These are phyloP conservation scores for Boeremia lycopersici DNA, from an alignment of 2,329 filamentous ascomycete genomes.

Conservation along the genomic window DNA sequence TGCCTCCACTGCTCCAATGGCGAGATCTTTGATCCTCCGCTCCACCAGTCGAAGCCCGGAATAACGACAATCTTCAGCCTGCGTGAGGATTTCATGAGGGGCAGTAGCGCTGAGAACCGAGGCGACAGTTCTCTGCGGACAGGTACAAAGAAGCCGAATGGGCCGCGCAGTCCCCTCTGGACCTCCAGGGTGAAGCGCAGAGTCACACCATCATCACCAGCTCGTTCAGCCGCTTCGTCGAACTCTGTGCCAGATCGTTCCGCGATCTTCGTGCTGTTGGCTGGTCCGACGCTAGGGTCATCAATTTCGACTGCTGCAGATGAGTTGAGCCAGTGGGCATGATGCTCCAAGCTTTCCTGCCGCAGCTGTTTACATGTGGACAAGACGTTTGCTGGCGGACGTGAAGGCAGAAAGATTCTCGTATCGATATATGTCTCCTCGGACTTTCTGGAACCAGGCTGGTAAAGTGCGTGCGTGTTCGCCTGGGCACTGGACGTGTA, in stretches of 20 bases:
- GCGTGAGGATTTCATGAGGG: slow-evolving; percentile 22
- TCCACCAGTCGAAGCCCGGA: slow-evolving; percentile 37
- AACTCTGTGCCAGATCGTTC: slow-evolving; percentile 19
- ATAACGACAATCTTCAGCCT: slow-evolving; percentile 34
- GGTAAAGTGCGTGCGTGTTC: slow-evolving; percentile 20
- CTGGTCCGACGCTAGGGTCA: background rate
- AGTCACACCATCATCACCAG: slow-evolving; percentile 22
- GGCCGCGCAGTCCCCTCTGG: slow-evolving; percentile 18
- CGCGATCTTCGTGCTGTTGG: slow-evolving; percentile 17
- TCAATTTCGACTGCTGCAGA: background rate
- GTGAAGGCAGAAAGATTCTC: slow-evolving; percentile 34
- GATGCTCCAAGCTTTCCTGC: slow-evolving; percentile 30
- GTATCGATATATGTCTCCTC: slow-evolving; percentile 31
- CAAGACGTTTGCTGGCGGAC: slow-evolving; percentile 27
- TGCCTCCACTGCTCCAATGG: slow-evolving; percentile 10
- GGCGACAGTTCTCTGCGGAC: slow-evolving; percentile 32
- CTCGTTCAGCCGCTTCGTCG: slow-evolving; percentile 30
- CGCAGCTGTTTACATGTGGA: slow-evolving; percentile 35
- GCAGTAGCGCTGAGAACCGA: slow-evolving; percentile 33
- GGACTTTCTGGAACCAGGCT: background rate
- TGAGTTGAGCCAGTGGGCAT: slow-evolving; percentile 20
- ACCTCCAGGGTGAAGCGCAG: slow-evolving; percentile 37
- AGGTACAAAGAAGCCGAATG: slow-evolving; percentile 29
- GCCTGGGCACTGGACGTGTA: slow-evolving; percentile 29
- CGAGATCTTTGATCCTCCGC: slow-evolving; percentile 1